A percentile compares a stretch with the other conserved stretches of the same genome.
phyloP scores from a whole-genome alignment of 2,329 filamentous ascomycete species.

The Dothistroma septosporum region DNA sequence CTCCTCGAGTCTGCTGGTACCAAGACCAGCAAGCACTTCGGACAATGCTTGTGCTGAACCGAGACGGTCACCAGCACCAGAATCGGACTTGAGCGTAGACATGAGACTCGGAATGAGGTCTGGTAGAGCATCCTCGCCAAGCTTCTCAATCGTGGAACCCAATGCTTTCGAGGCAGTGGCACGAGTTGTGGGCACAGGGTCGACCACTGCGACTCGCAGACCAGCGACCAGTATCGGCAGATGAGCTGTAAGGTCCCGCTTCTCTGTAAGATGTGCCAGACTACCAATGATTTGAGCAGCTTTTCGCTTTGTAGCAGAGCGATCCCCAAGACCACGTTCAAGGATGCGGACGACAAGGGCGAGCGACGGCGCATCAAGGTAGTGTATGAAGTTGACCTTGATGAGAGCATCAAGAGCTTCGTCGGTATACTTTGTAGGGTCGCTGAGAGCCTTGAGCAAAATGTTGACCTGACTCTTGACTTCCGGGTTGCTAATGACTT shows the following conservation, averaged over 20 bases:
- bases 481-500: constrained; percentile 97
- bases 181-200: constrained; percentile 92
- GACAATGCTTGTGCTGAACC: constrained; percentile 94
- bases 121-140: constrained; percentile 92
- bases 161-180: constrained; percentile 94
- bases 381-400: constrained; percentile 97
- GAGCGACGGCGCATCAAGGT: constrained; percentile 93
- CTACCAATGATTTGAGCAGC: constrained; percentile 97
- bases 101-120: constrained; percentile 97
- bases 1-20: constrained; percentile 88
- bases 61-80: constrained; percentile 89
- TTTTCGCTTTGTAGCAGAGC: constrained; percentile 94
- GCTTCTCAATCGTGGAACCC: constrained; percentile 94
- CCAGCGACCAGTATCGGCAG: constrained; percentile 89
- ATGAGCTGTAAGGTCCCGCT: constrained; percentile 87
- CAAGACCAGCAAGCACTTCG: constrained; percentile 91
- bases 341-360: constrained; percentile 93
- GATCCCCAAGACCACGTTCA: constrained; percentile 83
- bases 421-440: constrained; percentile 95
- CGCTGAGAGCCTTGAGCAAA: constrained; percentile 91
- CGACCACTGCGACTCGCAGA: constrained; percentile 81
- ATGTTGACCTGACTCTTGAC: constrained; percentile 89
- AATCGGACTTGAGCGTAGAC: constrained; percentile 95
- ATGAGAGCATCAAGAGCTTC: constrained; percentile 90
- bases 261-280: constrained; percentile 91